Evolutionary conservation across 2,329 filamentous ascomycete genomes (phyloP), one percentile per base, ranked within the genome.

Genomic region (Conoideocrella luteorostrata): DNA sequence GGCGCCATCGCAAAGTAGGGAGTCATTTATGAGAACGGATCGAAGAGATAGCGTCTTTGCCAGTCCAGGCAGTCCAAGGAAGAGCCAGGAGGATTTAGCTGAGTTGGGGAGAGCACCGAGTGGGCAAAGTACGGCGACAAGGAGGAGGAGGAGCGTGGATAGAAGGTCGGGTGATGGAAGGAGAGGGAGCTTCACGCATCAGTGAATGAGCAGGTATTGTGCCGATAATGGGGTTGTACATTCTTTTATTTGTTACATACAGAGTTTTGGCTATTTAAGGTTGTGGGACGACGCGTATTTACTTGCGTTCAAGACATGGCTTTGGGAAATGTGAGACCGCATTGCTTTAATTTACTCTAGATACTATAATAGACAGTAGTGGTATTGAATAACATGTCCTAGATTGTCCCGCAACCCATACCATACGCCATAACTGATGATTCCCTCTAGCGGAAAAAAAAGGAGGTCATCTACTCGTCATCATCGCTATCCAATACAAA

Each of bases 401-500:
- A 4, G n/a, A n/a, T n/a, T n/a, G n/a, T n/a, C n/a, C n/a, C n/a
- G n/a, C n/a, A n/a, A n/a, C n/a, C n/a, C n/a, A n/a, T n/a, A n/a
- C n/a, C n/a, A n/a, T n/a, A n/a, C n/a, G n/a, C n/a, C n/a, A n/a
- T n/a, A n/a, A n/a, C n/a, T n/a, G n/a, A n/a, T n/a, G n/a, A n/a
- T n/a, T n/a, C n/a, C n/a, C n/a, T n/a, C n/a, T n/a, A n/a, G n/a
- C n/a, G n/a, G n/a, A n/a, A n/a, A n/a, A n/a, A n/a, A n/a, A n/a
- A n/a, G n/a, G n/a, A n/a, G n/a, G n/a, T 20, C 35, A 9, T 41
- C 29, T 34, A 45, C 42, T 77, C 72, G 50, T 78, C 75, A 38
- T 82, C 78, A 56, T 78, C 78, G 47, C 77, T 80, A 52, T 81
- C 77, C 28, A 78, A 54, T 36, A 81, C 59, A 48, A 82, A 81